A percentile compares a stretch with the other conserved stretches of the same genome.
Evolutionary conservation across 352 stramenopile species (phyloP).

Genomic region (Saprolegnia diclina): DNA sequence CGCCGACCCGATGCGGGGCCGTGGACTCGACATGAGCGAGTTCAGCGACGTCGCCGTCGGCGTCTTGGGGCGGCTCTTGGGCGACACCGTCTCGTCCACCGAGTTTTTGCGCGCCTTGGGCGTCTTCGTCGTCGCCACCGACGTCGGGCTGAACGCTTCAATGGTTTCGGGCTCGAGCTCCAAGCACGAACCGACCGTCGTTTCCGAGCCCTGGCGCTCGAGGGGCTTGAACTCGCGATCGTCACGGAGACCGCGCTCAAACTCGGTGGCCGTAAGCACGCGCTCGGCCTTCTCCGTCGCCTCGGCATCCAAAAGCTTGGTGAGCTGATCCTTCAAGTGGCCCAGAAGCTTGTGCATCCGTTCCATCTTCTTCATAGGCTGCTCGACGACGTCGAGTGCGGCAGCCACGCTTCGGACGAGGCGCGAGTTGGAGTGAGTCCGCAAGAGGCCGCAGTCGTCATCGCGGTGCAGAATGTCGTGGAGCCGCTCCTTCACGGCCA

Average conservation of each 20-base stretch:
- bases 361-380: conserved; percentile 94
- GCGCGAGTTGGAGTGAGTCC: conserved; percentile 61
- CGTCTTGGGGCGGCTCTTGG: not conserved
- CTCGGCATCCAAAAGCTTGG: conserved; percentile 72
- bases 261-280: conserved; percentile 49
- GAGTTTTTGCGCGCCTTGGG: not conserved
- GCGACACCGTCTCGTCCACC: not conserved
- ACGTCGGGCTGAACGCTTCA: not conserved
- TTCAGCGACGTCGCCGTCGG: not conserved
- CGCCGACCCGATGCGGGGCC: not conserved
- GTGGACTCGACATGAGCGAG: not conserved
- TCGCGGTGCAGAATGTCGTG: conserved; percentile 82
- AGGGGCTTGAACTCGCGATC: conserved; percentile 34
- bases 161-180: conserved; percentile 3
- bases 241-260: conserved; percentile 47
- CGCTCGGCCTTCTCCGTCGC: conserved; percentile 51
- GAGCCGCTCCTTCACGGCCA: conserved; percentile 83
- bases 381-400: conserved; percentile 67
- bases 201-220: conserved; percentile 33
- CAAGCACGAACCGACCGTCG: conserved; percentile 22
- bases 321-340: conserved; percentile 90
- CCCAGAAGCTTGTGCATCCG: conserved; percentile 89
- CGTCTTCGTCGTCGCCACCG: conserved; percentile 1
- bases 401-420: conserved; percentile 77
- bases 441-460: conserved; percentile 69